phyloP scores from a whole-genome alignment of 768 basidiomycete genomes.

The Melanogaster broomeanus region DNA sequence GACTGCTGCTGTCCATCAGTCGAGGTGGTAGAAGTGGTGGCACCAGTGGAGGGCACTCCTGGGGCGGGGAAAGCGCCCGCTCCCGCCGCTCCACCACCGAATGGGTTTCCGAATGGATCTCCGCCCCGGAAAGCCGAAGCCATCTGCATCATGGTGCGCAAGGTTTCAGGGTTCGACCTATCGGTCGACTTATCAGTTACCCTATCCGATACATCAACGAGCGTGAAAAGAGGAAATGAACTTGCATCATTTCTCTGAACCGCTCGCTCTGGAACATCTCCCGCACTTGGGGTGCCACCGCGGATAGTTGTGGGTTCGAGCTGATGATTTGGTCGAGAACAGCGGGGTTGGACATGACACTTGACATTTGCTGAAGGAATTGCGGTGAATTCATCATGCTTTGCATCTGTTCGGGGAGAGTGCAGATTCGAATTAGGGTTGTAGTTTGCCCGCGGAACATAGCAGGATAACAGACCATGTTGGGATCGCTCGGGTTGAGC shows the following conservation, averaged over 20 bases:
- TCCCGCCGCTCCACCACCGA: conserved; percentile 12
- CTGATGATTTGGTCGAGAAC: conserved; percentile 86
- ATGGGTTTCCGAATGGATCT: conserved; percentile 18
- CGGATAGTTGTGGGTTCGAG: conserved; percentile 72
- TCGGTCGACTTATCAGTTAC: not conserved
- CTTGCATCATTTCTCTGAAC: conserved; percentile 77
- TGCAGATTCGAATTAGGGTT: not conserved
- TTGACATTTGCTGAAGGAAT: conserved; percentile 86
- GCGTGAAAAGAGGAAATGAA: not conserved
- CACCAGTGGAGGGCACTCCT: conserved; percentile 46
- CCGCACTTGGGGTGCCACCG: conserved; percentile 80
- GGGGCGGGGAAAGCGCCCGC: conserved; percentile 57
- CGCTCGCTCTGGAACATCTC: conserved; percentile 74
- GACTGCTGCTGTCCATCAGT: conserved; percentile 6
- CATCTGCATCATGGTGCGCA: conserved; percentile 80
- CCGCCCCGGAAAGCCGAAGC: conserved; percentile 50
- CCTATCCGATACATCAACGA: not conserved
- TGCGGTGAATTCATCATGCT: conserved; percentile 83
- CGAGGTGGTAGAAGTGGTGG: conserved; percentile 23
- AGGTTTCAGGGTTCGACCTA: conserved; percentile 74
- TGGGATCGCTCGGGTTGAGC: conserved; percentile 89
- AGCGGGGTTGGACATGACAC: conserved; percentile 85
- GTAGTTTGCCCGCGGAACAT: not conserved
- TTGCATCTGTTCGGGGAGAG: conserved; percentile 60
- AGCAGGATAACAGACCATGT: conserved; percentile 63